Base-by-base conservation (phyloP, 306 rosid genomes). In the Fragaria ananassa region DNA sequence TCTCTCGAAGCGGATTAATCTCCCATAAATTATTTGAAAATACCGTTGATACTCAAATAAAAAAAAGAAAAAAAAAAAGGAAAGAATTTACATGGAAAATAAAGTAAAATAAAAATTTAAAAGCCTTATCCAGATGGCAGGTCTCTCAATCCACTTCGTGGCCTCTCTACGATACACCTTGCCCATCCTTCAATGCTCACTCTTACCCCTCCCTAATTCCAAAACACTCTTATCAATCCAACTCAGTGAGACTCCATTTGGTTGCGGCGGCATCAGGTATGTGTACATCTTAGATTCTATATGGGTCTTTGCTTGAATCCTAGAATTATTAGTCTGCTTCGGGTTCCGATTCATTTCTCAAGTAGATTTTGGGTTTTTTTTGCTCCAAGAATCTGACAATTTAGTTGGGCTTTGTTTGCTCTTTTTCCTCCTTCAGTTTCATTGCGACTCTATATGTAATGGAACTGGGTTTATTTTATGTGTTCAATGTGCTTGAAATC, bases 181-280 rank as follows among this genome's bases (percentile, higher is more conserved):
- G 27, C 10, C 41, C 67, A 12, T 62, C 68, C 35, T 25, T 31
- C 41, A 6, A 10, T 31, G 41, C 42, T 62, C 44, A 31, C 68
- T 62, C 39, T 62, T 6, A n/a, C 21, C 37, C 25, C 23, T 34
- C 21, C 69, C 25, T 31, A 7, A 6, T 34, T 64, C 69, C 45
- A 64, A 6, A 62, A 17, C 14, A 57, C 34, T 57, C 34, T 57
- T 2, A 53, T 53, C 57, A 6, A 15, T 49, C 54, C 11, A 14
- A 58, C 18, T 58, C 67, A 14, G 67, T 27, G 19, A 61, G 19
- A 27, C 44, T 29, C 68, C 21, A 17, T 63, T 63, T 3, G 23
- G 21, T 63, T 63, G 44, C 68, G 23, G 68, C 68, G 13, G 68
- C 68, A 31, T 63, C 68, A 34, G 69, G 70, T 64, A 6, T 35